These are phyloP conservation scores for Trypanosoma caninum DNA, from an alignment of 208 protist species.

Conservation along the genomic window DNA sequence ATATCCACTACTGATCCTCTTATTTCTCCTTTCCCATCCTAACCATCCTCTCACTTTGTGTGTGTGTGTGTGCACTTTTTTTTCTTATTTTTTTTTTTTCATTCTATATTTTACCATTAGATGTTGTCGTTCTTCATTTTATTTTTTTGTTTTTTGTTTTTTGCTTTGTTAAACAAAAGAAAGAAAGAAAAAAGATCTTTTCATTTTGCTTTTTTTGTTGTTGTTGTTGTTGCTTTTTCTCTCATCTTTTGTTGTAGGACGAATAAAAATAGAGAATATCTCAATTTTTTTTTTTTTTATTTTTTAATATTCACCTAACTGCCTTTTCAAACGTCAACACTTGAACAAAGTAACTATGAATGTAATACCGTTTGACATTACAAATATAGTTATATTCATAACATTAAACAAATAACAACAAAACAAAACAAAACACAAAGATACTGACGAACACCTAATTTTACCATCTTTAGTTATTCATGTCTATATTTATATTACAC, in stretches of 20 bases:
- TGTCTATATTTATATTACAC: too few species aligned
- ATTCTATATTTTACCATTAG: background rate
- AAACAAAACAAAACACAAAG: too few species aligned
- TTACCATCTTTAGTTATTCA: too few species aligned
- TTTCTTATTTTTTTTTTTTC: background rate
- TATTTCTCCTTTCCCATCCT: background rate
- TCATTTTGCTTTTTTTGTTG: constrained; percentile 11
- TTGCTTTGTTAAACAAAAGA: background rate
- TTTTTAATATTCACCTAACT: background rate
- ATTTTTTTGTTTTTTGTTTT: constrained; percentile 4
- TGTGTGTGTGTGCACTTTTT: background rate
- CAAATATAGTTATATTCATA: too few species aligned
- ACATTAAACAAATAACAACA: too few species aligned
- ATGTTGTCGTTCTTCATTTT: background rate
- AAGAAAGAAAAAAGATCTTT: too few species aligned
- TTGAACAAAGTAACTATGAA: too few species aligned
- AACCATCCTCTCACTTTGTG: background rate
- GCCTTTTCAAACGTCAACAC: background rate
- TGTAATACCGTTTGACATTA: too few species aligned
- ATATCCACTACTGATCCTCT: background rate
- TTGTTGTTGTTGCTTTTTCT: constrained; percentile 1
- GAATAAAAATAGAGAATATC: too few species aligned
- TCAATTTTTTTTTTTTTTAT: constrained; percentile 14
- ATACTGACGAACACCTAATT: too few species aligned
- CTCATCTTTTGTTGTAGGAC: constrained; percentile 17